These are phyloP conservation scores for Nepenthes gracilis DNA, from an alignment of 148 eudicot genomes.

Conservation along the genomic window DNA sequence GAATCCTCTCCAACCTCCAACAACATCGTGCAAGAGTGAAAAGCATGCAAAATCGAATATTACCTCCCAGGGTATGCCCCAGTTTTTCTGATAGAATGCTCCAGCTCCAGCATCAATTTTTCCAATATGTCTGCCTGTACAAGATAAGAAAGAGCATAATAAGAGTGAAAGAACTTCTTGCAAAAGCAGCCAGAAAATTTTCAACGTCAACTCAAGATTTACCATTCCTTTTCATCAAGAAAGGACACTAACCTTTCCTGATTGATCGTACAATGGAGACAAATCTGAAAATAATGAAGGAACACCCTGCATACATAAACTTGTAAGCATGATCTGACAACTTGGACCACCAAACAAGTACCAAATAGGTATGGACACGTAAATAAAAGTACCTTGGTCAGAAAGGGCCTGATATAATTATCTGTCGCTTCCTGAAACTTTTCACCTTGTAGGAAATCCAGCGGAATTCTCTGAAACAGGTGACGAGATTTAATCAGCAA, in stretches of 20 bases:
- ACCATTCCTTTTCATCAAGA: background rate
- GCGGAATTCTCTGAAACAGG: conserved; percentile 74
- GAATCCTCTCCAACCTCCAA: too few relatives aligned
- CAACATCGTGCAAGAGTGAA: background rate
- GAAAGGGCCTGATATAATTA: conserved; percentile 72
- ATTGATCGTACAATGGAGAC: conserved; percentile 87
- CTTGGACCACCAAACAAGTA: background rate
- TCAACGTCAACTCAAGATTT: background rate
- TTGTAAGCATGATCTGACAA: conserved; percentile 5
- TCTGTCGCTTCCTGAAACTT: conserved; percentile 75
- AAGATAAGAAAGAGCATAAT: conserved; percentile 4
- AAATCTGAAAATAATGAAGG: conserved; percentile 97
- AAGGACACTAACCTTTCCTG: conserved; percentile 68
- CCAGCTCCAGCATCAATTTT: conserved; percentile 63
- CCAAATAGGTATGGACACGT: conserved; percentile 6
- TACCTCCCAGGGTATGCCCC: conserved; percentile 89
- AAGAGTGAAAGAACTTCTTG: background rate
- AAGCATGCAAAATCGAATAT: background rate
- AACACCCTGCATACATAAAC: conserved; percentile 60
- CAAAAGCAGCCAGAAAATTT: too few relatives aligned
- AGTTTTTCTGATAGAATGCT: conserved; percentile 51
- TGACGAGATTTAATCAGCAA: background rate
- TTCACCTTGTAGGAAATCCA: conserved; percentile 78
- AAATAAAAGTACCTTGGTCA: conserved; percentile 59
- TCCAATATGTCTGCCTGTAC: conserved; percentile 80